Base-by-base conservation (phyloP, 2,329 filamentous ascomycete genomes). In the Aspergillus terreus region DNA sequence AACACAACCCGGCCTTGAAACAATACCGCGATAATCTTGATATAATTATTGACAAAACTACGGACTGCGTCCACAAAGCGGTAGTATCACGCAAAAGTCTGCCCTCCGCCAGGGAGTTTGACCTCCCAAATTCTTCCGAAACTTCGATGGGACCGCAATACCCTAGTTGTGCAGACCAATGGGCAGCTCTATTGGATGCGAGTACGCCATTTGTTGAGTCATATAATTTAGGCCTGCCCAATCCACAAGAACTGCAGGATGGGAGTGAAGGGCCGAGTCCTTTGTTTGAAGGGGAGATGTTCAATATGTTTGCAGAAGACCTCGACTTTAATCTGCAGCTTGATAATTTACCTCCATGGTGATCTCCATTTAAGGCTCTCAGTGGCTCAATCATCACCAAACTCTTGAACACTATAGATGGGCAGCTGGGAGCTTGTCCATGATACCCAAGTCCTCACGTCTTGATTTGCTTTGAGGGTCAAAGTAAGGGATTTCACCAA, bases 401-500 rank as follows among this genome's bases (percentile, higher is more conserved):
- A n/a, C 35, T n/a, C 12, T 6, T 2, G 9, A 42, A 9, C 17
- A 4, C 17, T 17, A 42, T 21, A 50, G 44, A 55, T 63, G 60
- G 12, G 55, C 54, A 7, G 58, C 36, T 6, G 54, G 42, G 10
- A 63, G 30, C 2, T 54, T 52, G 30, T 59, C 57, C 47, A 52
- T 30, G 19, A 60, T 58, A 3, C 56, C 60, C 53, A 63, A 33
- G 36, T 60, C 58, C 44, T 63, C 58, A 3, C 55, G 33, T 11
- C 55, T 43, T 4, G 53, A 55, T 12, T 54, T 56, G 19, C 54
- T 58, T 9, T 25, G 19, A 0, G 54, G 56, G 30, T 58, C 54
- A n/a, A 53, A 57, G 27, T 57, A 58, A 0, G 56, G 56, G 2
- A 52, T 79, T 96, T 97, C 71, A 96, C 94, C 77, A 96, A 97